Base-by-base conservation (phyloP, 148 eudicot genomes). In the Pharnaceum exiguum region DNA sequence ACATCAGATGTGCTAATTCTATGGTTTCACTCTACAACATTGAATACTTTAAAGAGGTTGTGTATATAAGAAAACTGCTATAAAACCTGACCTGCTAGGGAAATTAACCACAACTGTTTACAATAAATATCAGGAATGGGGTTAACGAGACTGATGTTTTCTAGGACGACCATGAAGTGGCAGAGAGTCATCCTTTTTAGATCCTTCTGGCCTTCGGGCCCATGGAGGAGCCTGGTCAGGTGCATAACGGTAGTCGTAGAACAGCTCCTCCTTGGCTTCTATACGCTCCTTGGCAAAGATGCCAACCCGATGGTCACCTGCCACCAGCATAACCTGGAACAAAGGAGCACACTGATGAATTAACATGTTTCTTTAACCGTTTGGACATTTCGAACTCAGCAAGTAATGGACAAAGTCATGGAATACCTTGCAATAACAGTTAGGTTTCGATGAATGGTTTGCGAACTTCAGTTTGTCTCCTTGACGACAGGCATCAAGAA, bases 401-500 rank as follows among this genome's bases (percentile, higher is more conserved):
- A n/a, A n/a, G n/a, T n/a, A n/a, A n/a, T n/a, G n/a, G n/a, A n/a
- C n/a, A n/a, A 7, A 46, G 7, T 26, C 27, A 13, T 2, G 18
- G 17, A 43, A 19, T 63, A 88, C 98, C 94, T 81, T 89, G 51
- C 96, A 94, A 55, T 81, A 82, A 61, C 98, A 93, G 78, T 93
- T 93, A 13, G 98, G 98, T 27, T 69, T 81, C 42, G 83, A 63
- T n/a, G 99, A 88, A 70, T 93, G 96, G 59, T 93, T 93, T 4
- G 99, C 96, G 47, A 93, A 93, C 71, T 93, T 93, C 75, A 93
- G 66, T 62, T 93, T 85, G 79, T 85, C 95, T 62, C 98, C 98
- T 52, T 79, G 77, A 69, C 98, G 98, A 57, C 69, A 85, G 33
- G 98, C 98, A 76, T 93, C 98, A 65, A 93, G 86, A 36, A 86